These are phyloP conservation scores for Tuctoria greenei DNA, from an alignment of 176 grass and related monocot species.

Conservation along the genomic window DNA sequence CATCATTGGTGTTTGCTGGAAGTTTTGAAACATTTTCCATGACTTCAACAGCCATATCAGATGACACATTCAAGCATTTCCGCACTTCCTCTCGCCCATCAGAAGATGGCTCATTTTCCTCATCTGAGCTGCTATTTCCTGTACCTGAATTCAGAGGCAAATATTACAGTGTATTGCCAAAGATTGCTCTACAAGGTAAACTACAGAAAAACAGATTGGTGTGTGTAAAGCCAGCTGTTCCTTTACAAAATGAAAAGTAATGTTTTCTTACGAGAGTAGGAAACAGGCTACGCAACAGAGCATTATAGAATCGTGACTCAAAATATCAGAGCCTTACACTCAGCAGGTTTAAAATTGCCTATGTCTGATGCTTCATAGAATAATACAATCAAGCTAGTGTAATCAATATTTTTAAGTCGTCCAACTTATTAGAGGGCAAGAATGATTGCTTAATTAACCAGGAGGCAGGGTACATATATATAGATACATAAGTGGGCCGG, in stretches of 20 bases:
- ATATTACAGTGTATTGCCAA: not conserved
- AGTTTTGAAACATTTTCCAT: not conserved
- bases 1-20: not conserved
- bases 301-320: not conserved
- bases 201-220: not conserved
- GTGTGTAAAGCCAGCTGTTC: not conserved
- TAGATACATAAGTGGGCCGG: too few species aligned
- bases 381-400: not conserved
- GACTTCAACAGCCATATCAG: not conserved
- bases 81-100: constrained; percentile 11
- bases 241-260: not conserved
- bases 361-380: not conserved
- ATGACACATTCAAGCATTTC: constrained; percentile 20
- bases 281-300: not conserved
- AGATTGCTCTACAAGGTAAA: not conserved
- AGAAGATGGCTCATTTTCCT: constrained; percentile 22
- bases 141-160: constrained; percentile 25
- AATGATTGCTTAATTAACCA: too few species aligned
- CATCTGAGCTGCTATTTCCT: constrained; percentile 33
- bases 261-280: not conserved
- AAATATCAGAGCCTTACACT: not conserved
- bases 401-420: too few species aligned
- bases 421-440: too few species aligned
- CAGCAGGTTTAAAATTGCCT: not conserved
- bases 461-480: too few species aligned